phyloP scores from a whole-genome alignment of 2,329 filamentous ascomycete species.

The Nothopassalora personata region DNA sequence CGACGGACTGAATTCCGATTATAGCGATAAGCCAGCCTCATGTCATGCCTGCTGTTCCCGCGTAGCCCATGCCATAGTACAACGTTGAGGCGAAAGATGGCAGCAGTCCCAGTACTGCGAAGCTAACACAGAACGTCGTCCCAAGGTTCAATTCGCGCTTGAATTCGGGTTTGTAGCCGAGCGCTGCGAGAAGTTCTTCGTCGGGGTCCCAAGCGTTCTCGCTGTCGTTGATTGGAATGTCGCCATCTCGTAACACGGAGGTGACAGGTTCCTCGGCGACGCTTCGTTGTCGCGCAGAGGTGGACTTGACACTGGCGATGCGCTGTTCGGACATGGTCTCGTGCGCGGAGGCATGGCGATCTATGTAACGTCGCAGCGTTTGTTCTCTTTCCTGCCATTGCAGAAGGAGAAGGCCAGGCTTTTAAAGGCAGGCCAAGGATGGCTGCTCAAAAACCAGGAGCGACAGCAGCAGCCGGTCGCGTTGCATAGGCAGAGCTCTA shows the following conservation, averaged over 20 bases:
- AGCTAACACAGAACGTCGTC: constrained; percentile 69
- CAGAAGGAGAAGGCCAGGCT: background rate
- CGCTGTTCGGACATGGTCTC: constrained; percentile 7
- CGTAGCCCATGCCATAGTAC: constrained; percentile 60
- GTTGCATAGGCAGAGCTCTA: background rate
- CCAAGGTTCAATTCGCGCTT: constrained; percentile 68
- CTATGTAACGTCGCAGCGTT: background rate
- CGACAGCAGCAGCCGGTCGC: background rate
- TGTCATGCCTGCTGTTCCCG: constrained; percentile 53
- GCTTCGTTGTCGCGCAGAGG: constrained; percentile 26
- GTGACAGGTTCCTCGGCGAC: constrained; percentile 50
- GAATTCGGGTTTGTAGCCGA: constrained; percentile 60
- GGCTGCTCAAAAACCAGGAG: background rate
- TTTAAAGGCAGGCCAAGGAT: background rate
- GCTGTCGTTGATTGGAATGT: constrained; percentile 43
- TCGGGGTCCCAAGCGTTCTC: constrained; percentile 47
- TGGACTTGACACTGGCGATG: constrained; percentile 15
- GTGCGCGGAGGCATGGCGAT: background rate
- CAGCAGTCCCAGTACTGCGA: constrained; percentile 65
- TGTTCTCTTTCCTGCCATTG: background rate
- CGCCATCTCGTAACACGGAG: constrained; percentile 45
- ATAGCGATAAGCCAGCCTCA: constrained; percentile 74
- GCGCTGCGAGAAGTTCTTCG: constrained; percentile 56
- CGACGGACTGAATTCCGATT: constrained; percentile 66
- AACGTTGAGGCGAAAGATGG: constrained; percentile 68